Percentiles rank a stretch among this genome's conserved stretches.
Evolutionary conservation across 1,284 basidiomycete genomes (phyloP).

Genomic region (Cystobasidium pallidum): DNA sequence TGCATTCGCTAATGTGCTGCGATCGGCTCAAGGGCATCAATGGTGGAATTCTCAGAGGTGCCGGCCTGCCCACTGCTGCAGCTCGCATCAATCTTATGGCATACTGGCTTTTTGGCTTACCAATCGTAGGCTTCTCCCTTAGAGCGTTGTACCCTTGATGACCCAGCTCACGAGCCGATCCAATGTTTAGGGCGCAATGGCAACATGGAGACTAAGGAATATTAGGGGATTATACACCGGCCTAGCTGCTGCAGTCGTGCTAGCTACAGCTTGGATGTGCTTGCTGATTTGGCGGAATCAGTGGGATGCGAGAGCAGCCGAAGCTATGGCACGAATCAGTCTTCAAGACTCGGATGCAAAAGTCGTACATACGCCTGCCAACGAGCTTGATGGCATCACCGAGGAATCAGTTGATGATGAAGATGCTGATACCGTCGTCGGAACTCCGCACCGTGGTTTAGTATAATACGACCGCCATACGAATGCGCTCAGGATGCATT

Average conservation of each 20-base stretch:
- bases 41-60: conserved; percentile 56
- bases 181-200: conserved; percentile 9
- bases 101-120: conserved; percentile 42
- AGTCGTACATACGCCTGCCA: conserved; percentile 21
- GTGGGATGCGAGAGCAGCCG: conserved; percentile 38
- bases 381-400: neutral
- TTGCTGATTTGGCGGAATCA: conserved; percentile 30
- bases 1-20: neutral
- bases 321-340: conserved; percentile 32
- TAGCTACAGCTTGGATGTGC: conserved; percentile 28
- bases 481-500: too few species aligned
- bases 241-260: conserved; percentile 18
- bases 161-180: neutral
- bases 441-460: neutral
- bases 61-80: conserved; percentile 49
- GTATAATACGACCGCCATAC: neutral
- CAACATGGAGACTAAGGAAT: conserved; percentile 17
- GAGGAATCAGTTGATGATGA: conserved; percentile 18
- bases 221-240: conserved; percentile 22
- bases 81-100: conserved; percentile 38
- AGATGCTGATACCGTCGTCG: neutral
- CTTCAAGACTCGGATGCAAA: conserved; percentile 29
- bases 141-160: neutral
- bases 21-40: conserved; percentile 51
- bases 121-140: conserved; percentile 2